Conservation (phyloP, 192 early-diverging fungal species). For the Dissophora ornata region DNA sequence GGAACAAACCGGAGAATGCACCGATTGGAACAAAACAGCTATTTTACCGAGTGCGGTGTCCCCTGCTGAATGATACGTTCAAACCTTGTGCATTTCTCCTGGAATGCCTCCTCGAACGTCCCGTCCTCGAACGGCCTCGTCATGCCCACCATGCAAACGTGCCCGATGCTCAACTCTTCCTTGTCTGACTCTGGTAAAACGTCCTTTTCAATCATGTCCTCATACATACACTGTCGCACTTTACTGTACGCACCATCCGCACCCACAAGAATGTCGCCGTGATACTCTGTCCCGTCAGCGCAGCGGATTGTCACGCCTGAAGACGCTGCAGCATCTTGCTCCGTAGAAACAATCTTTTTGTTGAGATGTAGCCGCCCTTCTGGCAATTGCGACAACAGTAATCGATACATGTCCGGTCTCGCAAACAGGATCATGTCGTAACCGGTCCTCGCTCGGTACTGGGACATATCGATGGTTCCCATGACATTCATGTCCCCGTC, state of each 20-base stretch:
- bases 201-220: background rate
- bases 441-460: conserved; percentile 5
- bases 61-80: background rate
- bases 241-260: conserved; percentile 12
- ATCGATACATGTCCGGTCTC: conserved; percentile 6
- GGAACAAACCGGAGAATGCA: no score
- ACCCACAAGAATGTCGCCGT: conserved; percentile 27
- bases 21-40: no score
- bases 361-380: background rate
- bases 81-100: background rate
- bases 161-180: background rate
- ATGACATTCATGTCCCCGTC: conserved; percentile 4
- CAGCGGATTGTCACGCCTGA: conserved; percentile 14
- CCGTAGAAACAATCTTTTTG: conserved; percentile 5
- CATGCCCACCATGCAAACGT: conserved; percentile 4
- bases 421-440: conserved; percentile 11
- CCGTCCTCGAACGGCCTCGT: background rate
- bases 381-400: conserved; percentile 14
- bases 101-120: no score
- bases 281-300: background rate
- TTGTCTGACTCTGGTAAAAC: background rate
- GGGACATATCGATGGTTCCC: background rate
- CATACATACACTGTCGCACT: background rate
- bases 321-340: conserved; percentile 1
- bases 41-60: background rate